Evolutionary conservation across 148 eudicot species (phyloP), one percentile per base, ranked within the genome.

Genomic region (Gaultheria prostrata): DNA sequence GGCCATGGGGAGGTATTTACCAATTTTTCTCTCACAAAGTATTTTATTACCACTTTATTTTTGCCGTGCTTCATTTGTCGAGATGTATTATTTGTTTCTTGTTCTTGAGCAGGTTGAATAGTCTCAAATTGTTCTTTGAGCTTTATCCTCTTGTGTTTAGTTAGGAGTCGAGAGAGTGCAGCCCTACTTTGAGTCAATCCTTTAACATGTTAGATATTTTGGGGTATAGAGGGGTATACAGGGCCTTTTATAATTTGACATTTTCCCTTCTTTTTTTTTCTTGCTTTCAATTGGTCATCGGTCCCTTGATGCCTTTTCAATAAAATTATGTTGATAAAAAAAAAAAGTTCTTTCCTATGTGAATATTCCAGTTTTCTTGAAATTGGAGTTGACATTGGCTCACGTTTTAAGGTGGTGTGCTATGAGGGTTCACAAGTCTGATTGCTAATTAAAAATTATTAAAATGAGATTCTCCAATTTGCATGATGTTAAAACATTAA

Each of bases 1-100:
- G 95, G 97, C 80, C 93, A 92, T 76, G 99, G 97, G 80, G 98
- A 97, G 99, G 99, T 97, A 89, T n/a, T 80, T 18, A 56, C 48
- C 59, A 67, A 84, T 78, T 35, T 26, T 59, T 30, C 2, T 61
- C 30, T 33, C 6, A 18, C 11, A 15, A 59, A 79, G 50, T 56
- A 57, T 9, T 59, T 21, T 35, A 59, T 56, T 59, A 39, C 28
- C 26, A 15, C 45, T 30, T 17, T 15, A n/a, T n/a, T 20, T 18
- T 50, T 18, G 32, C 8, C 54, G 80, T 53, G 56, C 13, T 20
- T 3, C 35, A 53, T 8, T 28, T 54, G 21, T 78, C 65, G 17
- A 53, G 2, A 49, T 51, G 3, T 46, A 0, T 18, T 49, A 9
- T 26, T 53, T 54, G 26, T 51, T 51, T 78, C 45, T 77, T 78